Conservation (phyloP, 352 stramenopile species). For the Phytopythium litorale region DNA sequence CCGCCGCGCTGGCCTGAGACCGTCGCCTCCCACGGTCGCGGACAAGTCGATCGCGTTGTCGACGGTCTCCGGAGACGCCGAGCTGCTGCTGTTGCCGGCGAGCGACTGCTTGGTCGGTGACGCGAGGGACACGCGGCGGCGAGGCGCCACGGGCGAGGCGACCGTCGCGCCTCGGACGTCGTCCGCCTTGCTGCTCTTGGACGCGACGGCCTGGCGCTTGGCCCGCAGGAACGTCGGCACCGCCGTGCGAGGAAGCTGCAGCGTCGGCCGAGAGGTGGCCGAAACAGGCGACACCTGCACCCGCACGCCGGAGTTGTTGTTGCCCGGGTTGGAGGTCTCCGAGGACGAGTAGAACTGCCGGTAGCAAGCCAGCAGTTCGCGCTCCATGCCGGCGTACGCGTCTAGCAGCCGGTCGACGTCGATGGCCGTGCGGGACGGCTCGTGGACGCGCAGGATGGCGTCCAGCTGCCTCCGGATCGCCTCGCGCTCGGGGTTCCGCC, state of each 20-base stretch:
- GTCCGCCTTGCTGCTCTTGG: constrained; percentile 39
- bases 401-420: constrained; percentile 32
- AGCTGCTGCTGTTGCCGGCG: constrained; percentile 9
- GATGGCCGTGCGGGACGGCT: constrained; percentile 34
- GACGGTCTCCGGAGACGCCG: neutral
- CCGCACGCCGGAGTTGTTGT: constrained; percentile 12
- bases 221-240: constrained; percentile 54
- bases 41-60: constrained; percentile 9
- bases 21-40: neutral
- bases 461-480: constrained; percentile 29
- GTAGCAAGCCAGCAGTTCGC: constrained; percentile 63
- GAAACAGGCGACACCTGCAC: constrained; percentile 1
- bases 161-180: constrained; percentile 35
- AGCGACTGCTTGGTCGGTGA: constrained; percentile 16
- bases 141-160: constrained; percentile 10
- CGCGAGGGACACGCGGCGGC: constrained; percentile 15
- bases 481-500: neutral
- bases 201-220: constrained; percentile 34
- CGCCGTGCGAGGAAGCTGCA: constrained; percentile 45
- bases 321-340: constrained; percentile 11
- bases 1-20: constrained; percentile 1
- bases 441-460: constrained; percentile 38
- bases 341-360: constrained; percentile 53
- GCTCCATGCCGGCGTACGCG: constrained; percentile 51
- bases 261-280: neutral